phyloP scores from a whole-genome alignment of 805 yeast species.

The Metschnikowia matae region DNA sequence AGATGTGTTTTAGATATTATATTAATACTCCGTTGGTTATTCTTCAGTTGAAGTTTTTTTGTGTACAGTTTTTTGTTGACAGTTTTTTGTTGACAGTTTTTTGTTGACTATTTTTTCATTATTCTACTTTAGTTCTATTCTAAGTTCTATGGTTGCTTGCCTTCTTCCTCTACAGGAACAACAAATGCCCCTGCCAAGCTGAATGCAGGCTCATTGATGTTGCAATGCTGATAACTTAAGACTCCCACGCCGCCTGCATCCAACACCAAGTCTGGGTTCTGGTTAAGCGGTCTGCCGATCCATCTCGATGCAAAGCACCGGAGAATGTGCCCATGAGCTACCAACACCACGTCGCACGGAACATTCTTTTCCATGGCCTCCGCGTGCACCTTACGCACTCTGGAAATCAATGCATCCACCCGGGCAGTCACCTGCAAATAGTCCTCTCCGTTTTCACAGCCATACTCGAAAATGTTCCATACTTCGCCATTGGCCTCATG shows the following conservation, averaged over 20 bases:
- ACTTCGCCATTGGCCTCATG: slow-evolving; percentile 35
- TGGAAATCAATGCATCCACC: slow-evolving; percentile 64
- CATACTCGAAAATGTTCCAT: slow-evolving; percentile 89
- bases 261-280: slow-evolving; percentile 75
- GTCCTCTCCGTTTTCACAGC: slow-evolving; percentile 88
- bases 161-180: slow-evolving; percentile 62
- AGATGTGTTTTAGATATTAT: too few relatives aligned
- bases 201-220: slow-evolving; percentile 81
- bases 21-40: too few relatives aligned
- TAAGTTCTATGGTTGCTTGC: slow-evolving; percentile 16
- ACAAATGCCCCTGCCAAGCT: slow-evolving; percentile 78
- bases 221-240: slow-evolving; percentile 81
- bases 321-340: slow-evolving; percentile 92
- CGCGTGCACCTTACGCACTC: slow-evolving; percentile 58
- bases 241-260: slow-evolving; percentile 97
- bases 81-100: too few relatives aligned
- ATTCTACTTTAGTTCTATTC: too few relatives aligned
- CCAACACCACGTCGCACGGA: slow-evolving; percentile 70
- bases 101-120: too few relatives aligned
- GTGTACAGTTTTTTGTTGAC: too few relatives aligned
- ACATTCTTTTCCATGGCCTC: slow-evolving; percentile 47
- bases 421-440: slow-evolving; percentile 63
- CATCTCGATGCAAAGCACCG: slow-evolving; percentile 89
- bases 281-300: slow-evolving; percentile 57
- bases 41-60: too few relatives aligned